A percentile compares a stretch with the other conserved stretches of the same genome.
These are phyloP conservation scores for Botryotinia globosa DNA, from an alignment of 2,329 filamentous ascomycete species.

Conservation along the genomic window DNA sequence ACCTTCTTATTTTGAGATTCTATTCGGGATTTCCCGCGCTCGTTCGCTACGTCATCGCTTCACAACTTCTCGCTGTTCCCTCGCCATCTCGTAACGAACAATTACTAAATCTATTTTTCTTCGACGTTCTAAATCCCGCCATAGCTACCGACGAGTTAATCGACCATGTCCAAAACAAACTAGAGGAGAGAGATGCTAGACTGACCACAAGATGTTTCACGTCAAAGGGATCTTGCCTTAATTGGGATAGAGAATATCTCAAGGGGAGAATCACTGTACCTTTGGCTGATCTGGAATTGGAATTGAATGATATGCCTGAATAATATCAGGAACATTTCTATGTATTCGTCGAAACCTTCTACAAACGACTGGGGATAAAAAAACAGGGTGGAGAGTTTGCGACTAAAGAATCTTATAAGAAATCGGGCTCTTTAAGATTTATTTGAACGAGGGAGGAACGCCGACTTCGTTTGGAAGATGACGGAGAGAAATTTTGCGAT, in stretches of 20 bases:
- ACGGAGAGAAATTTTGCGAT: background rate
- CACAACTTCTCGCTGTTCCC: background rate
- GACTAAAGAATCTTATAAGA: background rate
- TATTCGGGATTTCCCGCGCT: background rate
- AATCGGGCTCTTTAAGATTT: background rate
- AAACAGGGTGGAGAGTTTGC: background rate
- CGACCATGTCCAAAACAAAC: background rate
- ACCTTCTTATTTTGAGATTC: background rate
- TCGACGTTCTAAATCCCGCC: background rate
- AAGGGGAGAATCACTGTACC: background rate
- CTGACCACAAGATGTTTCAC: background rate
- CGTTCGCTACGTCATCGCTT: background rate
- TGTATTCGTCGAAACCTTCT: background rate
- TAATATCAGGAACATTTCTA: background rate
- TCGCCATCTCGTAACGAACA: background rate
- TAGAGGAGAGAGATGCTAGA: background rate
- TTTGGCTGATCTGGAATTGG: background rate
- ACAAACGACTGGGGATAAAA: background rate
- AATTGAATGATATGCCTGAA: background rate
- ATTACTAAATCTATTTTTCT: background rate
- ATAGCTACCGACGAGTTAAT: background rate
- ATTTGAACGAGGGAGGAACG: background rate
- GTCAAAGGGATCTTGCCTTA: background rate
- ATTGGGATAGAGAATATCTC: fast-evolving
- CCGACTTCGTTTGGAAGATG: background rate